Base-by-base conservation (phyloP, 768 basidiomycete species). In the Cystobasidium tubakii region DNA sequence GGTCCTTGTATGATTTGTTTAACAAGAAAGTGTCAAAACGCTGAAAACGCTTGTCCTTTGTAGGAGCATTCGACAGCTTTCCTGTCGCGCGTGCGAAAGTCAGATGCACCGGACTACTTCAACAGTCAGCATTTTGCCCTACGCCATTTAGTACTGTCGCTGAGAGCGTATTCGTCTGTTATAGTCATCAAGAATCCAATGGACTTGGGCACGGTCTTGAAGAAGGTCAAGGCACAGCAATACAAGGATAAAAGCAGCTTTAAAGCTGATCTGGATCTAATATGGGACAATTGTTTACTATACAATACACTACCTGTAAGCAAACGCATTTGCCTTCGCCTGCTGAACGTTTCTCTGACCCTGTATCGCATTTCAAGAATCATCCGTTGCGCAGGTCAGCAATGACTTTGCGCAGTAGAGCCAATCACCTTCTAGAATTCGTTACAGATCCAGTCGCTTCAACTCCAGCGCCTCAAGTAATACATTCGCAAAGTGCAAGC, bases 101-200 rank as follows among this genome's bases (percentile, higher is more conserved):
- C 88, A 46, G 93, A 98, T 77, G 90, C 89, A 15, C 91, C 92
- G 50, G 93, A 97, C 82, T 99, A 99, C 79, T 89, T 92, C 82
- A 90, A 92, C 57, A 86, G 95, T 92, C 75, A 12, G 25, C 19
- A 23, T n/a, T 36, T 12, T 17, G n/a, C 23, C 27, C 21, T 6
- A 21, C 55, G 33, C 29, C 21, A 39, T 60, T n/a, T 69, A 42
- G 27, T 64, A 31, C 31, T 42, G 77, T 12, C 21, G 7, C 46
- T 50, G n/a, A 54, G 33, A 31, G 10, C 12, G 27, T 23, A 43
- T 33, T 90, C 0, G 84, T 87, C 13, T 87, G 87, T 0, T 89
- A 89, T 79, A 98, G 96, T 95, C 77, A 96, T 99, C 81, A 83
- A 88, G 70, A 88, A 88, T 75, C 93, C 96, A 3, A 99, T 99